A percentile compares a stretch with the other conserved stretches of the same genome.
phyloP scores from a whole-genome alignment of 2,329 filamentous ascomycete species.

The Neoarthrinium moseri region DNA sequence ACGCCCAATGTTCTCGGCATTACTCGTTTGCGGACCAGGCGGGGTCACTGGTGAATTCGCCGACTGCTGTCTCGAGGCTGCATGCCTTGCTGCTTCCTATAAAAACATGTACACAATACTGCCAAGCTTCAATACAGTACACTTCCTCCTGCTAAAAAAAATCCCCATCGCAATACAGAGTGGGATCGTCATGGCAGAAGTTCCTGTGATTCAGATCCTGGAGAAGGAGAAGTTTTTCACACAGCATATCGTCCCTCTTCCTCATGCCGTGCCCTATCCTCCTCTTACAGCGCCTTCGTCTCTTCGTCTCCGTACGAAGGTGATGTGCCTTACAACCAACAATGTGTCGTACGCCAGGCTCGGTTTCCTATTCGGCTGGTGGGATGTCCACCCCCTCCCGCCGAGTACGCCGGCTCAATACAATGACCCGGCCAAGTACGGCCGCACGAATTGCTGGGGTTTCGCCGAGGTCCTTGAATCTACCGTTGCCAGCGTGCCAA shows the following conservation, averaged over 20 bases:
- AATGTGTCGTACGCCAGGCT: conserved; percentile 32
- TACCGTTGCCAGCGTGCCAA: conserved; percentile 30
- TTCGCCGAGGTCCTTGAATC: conserved; percentile 41
- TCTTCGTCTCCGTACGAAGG: conserved; percentile 25
- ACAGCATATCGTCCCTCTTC: conserved; percentile 24
- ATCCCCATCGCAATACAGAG: too few species aligned
- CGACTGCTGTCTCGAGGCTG: too few species aligned
- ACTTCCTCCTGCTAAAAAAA: too few species aligned
- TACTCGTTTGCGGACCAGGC: too few species aligned
- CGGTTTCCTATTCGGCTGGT: conserved; percentile 31
- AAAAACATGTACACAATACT: too few species aligned
- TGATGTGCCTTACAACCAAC: conserved; percentile 31
- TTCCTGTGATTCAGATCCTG: conserved; percentile 27
- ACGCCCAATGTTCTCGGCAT: too few species aligned
- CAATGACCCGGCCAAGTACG: conserved; percentile 37
- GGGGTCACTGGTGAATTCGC: too few species aligned
- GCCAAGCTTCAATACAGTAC: too few species aligned
- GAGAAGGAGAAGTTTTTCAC: conserved; percentile 27
- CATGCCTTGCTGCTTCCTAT: too few species aligned
- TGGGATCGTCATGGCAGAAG: conserved; percentile 26
- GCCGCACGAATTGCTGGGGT: conserved; percentile 48
- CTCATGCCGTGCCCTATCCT: conserved; percentile 20
- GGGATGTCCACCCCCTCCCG: conserved; percentile 43
- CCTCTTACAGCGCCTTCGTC: conserved; percentile 23
- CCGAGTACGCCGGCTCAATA: conserved; percentile 27